Percentiles rank a stretch among this genome's conserved stretches.
Conservation (phyloP, 2,329 filamentous ascomycete species). For the Lecanicillium sp. region DNA sequence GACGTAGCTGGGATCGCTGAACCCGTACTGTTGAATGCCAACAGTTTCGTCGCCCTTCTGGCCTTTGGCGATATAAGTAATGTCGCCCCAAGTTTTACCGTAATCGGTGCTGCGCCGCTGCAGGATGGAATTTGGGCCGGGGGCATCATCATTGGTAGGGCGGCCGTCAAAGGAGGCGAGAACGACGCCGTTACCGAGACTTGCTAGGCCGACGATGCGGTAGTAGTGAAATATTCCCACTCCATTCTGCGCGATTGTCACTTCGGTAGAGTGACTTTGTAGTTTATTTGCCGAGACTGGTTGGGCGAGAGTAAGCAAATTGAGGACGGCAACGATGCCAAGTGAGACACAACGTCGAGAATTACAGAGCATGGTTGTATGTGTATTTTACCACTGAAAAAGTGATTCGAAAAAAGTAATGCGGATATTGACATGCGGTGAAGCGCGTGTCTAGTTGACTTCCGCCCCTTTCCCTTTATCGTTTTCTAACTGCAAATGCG, state of each 20-base stretch:
- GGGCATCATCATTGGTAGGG: background rate
- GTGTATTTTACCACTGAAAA: too few relatives aligned
- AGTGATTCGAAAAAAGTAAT: too few relatives aligned
- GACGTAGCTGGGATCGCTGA: constrained; percentile 3
- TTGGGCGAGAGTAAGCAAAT: too few relatives aligned
- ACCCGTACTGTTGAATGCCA: background rate
- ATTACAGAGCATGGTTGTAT: too few relatives aligned
- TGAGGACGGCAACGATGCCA: too few relatives aligned
- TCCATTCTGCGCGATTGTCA: background rate
- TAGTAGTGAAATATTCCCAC: background rate
- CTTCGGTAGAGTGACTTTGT: background rate
- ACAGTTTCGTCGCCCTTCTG: background rate
- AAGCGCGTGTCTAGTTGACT: too few relatives aligned
- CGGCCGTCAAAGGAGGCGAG: constrained; percentile 1
- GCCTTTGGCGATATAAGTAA: constrained; percentile 1
- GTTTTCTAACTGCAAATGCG: too few relatives aligned
- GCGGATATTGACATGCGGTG: too few relatives aligned
- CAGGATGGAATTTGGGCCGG: background rate
- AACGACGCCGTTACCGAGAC: background rate
- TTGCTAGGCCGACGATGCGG: constrained; percentile 1
- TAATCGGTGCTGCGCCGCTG: constrained; percentile 3
- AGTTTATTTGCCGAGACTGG: too few relatives aligned
- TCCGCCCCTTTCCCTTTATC: too few relatives aligned
- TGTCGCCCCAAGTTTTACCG: constrained; percentile 1
- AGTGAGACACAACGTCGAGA: too few relatives aligned